phyloP scores from a whole-genome alignment of 768 basidiomycete species.

The Agrocybe praecox region DNA sequence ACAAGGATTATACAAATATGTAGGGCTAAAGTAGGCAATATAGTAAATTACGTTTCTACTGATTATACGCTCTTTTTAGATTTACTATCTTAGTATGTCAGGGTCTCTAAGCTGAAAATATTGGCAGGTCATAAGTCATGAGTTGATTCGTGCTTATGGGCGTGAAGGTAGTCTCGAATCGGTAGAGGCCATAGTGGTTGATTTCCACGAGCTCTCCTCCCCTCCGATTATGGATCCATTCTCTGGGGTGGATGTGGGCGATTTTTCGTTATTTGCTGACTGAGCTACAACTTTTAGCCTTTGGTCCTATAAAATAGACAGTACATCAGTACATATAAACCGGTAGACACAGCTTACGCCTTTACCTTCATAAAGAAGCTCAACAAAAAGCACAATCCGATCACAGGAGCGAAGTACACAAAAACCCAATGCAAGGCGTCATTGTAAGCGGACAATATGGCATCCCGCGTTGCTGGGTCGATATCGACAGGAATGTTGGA shows the following conservation, averaged over 20 bases:
- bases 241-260: neutral
- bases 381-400: neutral
- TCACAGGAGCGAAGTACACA: conserved; percentile 4
- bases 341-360: neutral
- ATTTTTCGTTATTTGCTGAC: neutral
- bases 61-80: too few species aligned
- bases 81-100: too few species aligned
- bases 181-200: neutral
- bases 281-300: neutral
- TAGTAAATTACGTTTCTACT: too few species aligned
- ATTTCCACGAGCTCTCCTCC: neutral
- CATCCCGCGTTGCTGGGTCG: neutral
- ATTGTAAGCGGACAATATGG: conserved; percentile 3
- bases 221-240: neutral
- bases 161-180: conserved; percentile 2
- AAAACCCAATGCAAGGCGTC: conserved; percentile 8
- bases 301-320: neutral
- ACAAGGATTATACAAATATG: too few species aligned
- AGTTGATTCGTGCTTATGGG: neutral
- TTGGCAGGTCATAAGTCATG: too few species aligned
- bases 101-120: too few species aligned
- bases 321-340: neutral
- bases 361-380: conserved; percentile 5
- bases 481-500: conserved; percentile 4
- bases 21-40: too few species aligned